Evolutionary conservation across 2,329 filamentous ascomycete genomes (phyloP).

Genomic region (Scleromitrula shiraiana): DNA sequence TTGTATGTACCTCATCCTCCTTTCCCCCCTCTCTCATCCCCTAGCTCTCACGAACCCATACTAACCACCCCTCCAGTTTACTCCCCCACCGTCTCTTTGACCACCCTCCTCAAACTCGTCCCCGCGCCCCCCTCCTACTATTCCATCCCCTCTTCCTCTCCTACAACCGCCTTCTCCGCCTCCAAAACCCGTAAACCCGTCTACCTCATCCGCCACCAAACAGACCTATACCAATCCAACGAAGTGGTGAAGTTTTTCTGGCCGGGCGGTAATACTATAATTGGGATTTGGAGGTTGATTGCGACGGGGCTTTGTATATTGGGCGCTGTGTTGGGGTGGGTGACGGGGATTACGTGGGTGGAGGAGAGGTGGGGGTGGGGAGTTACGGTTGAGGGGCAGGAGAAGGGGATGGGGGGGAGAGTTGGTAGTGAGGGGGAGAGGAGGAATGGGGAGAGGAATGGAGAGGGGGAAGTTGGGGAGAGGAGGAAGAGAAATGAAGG

Average conservation of each 20-base stretch:
- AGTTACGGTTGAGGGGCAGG: not conserved
- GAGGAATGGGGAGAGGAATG: not conserved
- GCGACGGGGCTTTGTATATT: slow-evolving; percentile 58
- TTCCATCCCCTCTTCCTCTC: too few relatives aligned
- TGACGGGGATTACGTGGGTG: slow-evolving; percentile 42
- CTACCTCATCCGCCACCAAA: slow-evolving; percentile 71
- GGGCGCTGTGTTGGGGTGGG: slow-evolving; percentile 43
- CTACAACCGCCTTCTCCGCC: too few relatives aligned
- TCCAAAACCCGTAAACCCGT: too few relatives aligned
- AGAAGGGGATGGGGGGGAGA: not conserved
- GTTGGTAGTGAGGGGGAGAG: not conserved
- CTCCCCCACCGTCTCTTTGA: slow-evolving; percentile 56
- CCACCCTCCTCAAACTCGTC: slow-evolving; percentile 57
- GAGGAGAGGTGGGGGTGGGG: slow-evolving; percentile 33
- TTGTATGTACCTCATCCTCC: too few relatives aligned
- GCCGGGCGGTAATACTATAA: slow-evolving; percentile 48
- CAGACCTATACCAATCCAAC: slow-evolving; percentile 73
- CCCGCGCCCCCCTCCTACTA: too few relatives aligned
- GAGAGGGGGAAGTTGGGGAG: not conserved
- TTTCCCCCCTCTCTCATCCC: too few relatives aligned
- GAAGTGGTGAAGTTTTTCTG: slow-evolving; percentile 68
- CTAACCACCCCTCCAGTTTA: too few relatives aligned
- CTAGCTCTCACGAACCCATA: too few relatives aligned
- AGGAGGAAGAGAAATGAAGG: not conserved
- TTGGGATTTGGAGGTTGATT: slow-evolving; percentile 42